Evolutionary conservation across 345 rosid genomes (phyloP), one percentile per base, ranked within the genome.

Genomic region (Aquilaria malaccensis): DNA sequence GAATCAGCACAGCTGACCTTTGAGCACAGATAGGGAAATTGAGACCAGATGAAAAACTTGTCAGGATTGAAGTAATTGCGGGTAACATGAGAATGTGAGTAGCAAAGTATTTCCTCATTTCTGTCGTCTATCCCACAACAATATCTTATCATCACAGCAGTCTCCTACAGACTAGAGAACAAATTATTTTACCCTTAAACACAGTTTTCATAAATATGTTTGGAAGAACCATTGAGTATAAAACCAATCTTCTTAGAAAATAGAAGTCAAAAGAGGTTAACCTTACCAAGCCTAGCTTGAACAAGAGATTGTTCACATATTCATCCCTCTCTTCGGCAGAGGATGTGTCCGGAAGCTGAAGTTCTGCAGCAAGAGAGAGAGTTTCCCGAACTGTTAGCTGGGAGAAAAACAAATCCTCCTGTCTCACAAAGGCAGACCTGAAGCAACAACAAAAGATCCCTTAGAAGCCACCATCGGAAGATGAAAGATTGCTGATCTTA

Each of bases 301-400:
- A 82, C 70, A 90, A 72, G 75, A 90, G 86, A 74, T 70, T 77
- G 60, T 83, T 84, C 65, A 94, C 87, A 72, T 87, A 94, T 70
- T 83, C 83, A 45, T 87, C 96, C 75, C 89, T 86, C 76, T 86
- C 95, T 67, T 90, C 87, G 37, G 72, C 64, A 12, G 95, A 85
- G 75, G 79, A 72, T 54, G 83, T 70, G 62, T 81, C 76, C 3
- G 74, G 87, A 73, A 87, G 89, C 80, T 94, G 99, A 79, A 94
- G 97, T 62, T 94, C 92, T 3, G 96, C 84, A 62, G 99, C 96
- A 52, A 94, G 78, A 70, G 97, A 83, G 41, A 94, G 84, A 0
- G 97, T 94, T 75, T 94, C 99, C 70, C 96, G 76, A 52, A 87
- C 99, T 2, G 97, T 90, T 72, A 94, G 76, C 82, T 94, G 99